These are phyloP conservation scores for Moesziomyces sp. DNA, from an alignment of 1,284 basidiomycete species.

Conservation along the genomic window DNA sequence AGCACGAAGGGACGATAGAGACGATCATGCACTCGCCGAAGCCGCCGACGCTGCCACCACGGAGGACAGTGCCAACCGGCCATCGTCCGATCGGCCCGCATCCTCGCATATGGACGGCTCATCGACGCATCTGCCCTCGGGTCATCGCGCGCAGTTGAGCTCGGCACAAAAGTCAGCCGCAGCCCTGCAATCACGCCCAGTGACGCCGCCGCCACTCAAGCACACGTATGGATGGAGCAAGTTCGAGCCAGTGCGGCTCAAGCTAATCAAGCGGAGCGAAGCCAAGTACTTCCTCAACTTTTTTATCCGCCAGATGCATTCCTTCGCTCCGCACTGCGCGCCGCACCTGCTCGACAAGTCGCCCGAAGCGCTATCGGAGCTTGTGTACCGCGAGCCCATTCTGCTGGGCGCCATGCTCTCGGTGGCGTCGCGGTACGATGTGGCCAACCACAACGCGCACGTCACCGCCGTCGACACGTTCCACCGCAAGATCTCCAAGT, in stretches of 20 bases:
- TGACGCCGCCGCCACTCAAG: conserved; percentile 48
- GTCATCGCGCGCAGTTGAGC: conserved; percentile 7
- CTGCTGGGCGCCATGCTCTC: conserved; percentile 56
- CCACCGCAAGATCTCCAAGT: conserved; percentile 51
- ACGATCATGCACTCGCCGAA: neutral
- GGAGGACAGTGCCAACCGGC: conserved; percentile 4
- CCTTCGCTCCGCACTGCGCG: conserved; percentile 52
- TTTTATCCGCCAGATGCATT: conserved; percentile 51
- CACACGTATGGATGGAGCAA: conserved; percentile 51
- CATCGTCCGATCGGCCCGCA: conserved; percentile 10
- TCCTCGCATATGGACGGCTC: conserved; percentile 4
- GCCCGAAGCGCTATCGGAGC: conserved; percentile 48
- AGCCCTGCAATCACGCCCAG: conserved; percentile 26
- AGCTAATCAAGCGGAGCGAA: conserved; percentile 49
- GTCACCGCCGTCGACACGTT: conserved; percentile 45
- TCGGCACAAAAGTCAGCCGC: conserved; percentile 28
- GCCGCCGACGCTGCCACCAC: neutral
- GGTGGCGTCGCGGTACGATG: conserved; percentile 50
- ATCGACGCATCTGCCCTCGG: conserved; percentile 2
- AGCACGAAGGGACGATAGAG: neutral
- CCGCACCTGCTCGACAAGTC: conserved; percentile 47
- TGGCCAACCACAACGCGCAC: conserved; percentile 44
- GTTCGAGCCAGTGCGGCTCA: conserved; percentile 52
- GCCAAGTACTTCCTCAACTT: conserved; percentile 52
- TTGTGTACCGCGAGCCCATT: conserved; percentile 47